phyloP scores from a whole-genome alignment of 352 stramenopile genomes.

The Phytophthora citricola region DNA sequence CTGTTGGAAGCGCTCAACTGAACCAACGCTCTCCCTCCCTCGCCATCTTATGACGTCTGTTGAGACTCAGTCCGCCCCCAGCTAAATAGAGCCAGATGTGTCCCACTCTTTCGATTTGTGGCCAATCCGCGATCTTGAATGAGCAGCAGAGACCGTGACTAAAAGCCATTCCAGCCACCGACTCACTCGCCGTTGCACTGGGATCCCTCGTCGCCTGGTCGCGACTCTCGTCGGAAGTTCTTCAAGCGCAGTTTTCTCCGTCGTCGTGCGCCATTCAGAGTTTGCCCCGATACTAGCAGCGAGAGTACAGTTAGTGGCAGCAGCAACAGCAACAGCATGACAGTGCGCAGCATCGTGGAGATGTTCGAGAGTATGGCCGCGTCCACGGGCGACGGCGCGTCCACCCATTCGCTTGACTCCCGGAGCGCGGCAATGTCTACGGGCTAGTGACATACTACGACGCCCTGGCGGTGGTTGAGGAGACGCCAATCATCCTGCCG shows the following conservation, averaged over 20 bases:
- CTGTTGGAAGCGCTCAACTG: no score
- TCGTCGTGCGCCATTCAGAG: slow-evolving; percentile 25
- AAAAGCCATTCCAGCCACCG: slow-evolving; percentile 34
- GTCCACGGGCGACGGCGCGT: slow-evolving; percentile 7
- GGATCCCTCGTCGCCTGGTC: slow-evolving; percentile 21
- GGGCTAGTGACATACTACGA: slow-evolving; percentile 44
- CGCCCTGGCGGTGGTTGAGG: slow-evolving; percentile 30
- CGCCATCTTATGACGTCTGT: slow-evolving; percentile 5
- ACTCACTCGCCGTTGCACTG: slow-evolving; percentile 20
- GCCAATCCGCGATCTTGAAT: slow-evolving; percentile 22
- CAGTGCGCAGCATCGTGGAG: slow-evolving; percentile 41
- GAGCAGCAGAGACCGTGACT: slow-evolving; percentile 3
- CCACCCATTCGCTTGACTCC: slow-evolving; percentile 16
- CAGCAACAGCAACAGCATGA: slow-evolving; percentile 27
- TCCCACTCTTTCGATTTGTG: slow-evolving; percentile 30
- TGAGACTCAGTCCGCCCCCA: slow-evolving; percentile 22
- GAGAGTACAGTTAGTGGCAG: slow-evolving; percentile 10
- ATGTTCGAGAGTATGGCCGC: slow-evolving; percentile 43
- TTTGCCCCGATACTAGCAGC: slow-evolving; percentile 13
- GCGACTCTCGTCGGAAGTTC: slow-evolving; percentile 27
- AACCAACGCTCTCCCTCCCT: slow-evolving; percentile 1
- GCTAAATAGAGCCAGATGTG: neutral
- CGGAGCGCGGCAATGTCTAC: slow-evolving; percentile 27
- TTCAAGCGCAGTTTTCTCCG: slow-evolving; percentile 32
- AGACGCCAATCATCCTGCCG: slow-evolving; percentile 10